Percentiles rank a stretch among this genome's conserved stretches.
Conservation (phyloP, 2,329 filamentous ascomycete species). For the Aaosphaeria arxii region DNA sequence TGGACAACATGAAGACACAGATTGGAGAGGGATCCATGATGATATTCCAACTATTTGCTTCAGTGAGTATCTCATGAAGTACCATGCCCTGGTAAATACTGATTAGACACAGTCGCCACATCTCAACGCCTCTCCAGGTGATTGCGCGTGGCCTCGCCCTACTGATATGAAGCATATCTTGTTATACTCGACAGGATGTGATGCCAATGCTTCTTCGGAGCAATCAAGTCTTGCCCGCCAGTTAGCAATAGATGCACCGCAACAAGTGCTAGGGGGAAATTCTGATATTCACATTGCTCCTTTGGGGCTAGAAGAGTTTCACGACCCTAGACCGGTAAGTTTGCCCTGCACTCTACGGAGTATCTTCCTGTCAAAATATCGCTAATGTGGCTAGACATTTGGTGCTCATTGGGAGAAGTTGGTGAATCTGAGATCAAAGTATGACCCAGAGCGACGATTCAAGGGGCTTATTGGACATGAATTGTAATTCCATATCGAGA, state of each 20-base stretch:
- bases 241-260: neutral
- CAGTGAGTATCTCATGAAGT: too few species aligned
- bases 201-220: neutral
- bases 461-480: too few species aligned
- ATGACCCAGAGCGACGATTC: too few species aligned
- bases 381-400: too few species aligned
- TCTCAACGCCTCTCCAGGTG: neutral
- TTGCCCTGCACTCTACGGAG: neutral
- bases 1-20: neutral
- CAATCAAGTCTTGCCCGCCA: neutral
- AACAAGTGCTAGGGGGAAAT: neutral
- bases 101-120: neutral
- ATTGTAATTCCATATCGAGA: too few species aligned
- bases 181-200: neutral
- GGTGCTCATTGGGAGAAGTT: too few species aligned
- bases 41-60: neutral
- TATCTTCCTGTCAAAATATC: too few species aligned
- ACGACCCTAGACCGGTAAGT: neutral
- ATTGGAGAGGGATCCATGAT: neutral
- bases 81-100: neutral
- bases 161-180: neutral
- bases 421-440: too few species aligned
- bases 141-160: neutral
- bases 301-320: neutral
- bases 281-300: neutral